Evolutionary conservation across 2,329 filamentous ascomycete species (phyloP).

Genomic region (Raffaelea ambrosiae): DNA sequence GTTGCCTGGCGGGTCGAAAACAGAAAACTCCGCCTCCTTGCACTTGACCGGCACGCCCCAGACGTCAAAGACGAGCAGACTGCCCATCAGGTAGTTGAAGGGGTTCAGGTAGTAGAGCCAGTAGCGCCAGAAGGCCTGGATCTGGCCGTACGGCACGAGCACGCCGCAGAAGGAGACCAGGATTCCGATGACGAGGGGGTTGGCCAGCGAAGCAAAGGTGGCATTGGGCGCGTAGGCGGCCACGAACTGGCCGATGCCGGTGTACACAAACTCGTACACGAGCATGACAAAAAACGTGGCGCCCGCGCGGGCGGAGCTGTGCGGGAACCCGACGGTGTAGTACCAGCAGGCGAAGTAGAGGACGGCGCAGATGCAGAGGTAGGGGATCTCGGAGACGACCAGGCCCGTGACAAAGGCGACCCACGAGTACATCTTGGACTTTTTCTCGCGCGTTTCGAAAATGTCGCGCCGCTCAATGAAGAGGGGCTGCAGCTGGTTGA

Average conservation of each 20-base stretch:
- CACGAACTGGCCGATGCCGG: conserved; percentile 50
- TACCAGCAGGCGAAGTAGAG: conserved; percentile 48
- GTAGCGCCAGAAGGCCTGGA: conserved; percentile 60
- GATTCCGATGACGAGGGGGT: conserved; percentile 46
- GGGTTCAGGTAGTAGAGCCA: conserved; percentile 57
- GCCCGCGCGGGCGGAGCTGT: conserved; percentile 46
- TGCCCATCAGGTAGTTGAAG: conserved; percentile 52
- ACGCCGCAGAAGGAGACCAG: conserved; percentile 67
- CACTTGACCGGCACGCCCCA: conserved; percentile 41
- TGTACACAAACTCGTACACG: conserved; percentile 50
- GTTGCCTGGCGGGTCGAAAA: conserved; percentile 46
- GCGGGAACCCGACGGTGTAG: conserved; percentile 33
- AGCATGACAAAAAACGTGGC: conserved; percentile 43
- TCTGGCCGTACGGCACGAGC: conserved; percentile 54
- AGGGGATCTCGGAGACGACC: conserved; percentile 61
- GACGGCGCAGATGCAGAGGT: conserved; percentile 49
- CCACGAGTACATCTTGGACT: conserved; percentile 62
- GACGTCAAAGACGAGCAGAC: conserved; percentile 51
- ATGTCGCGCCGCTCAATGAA: conserved; percentile 60
- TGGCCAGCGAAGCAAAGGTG: conserved; percentile 48
- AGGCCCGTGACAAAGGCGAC: conserved; percentile 57
- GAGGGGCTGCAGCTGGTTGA: conserved; percentile 60
- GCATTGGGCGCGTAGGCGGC: conserved; percentile 53
- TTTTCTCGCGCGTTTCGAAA: conserved; percentile 62
- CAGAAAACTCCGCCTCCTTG: conserved; percentile 25